A percentile compares a stretch with the other conserved stretches of the same genome.
Conservation (phyloP, 2,329 filamentous ascomycete genomes). For the Amauroascus verrucosus region DNA sequence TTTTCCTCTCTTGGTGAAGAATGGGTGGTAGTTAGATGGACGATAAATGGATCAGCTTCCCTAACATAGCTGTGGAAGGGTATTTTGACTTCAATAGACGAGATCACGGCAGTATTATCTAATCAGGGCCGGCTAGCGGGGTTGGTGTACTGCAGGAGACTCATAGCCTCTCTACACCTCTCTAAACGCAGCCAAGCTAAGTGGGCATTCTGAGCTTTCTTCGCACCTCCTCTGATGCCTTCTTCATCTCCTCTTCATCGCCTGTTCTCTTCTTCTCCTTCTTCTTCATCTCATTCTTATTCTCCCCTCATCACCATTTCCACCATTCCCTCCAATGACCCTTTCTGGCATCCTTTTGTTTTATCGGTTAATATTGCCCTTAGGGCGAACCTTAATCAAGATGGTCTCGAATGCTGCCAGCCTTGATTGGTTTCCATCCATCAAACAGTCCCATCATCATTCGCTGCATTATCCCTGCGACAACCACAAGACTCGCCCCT, state of each 20-base stretch:
- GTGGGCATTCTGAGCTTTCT: too few species aligned
- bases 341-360: background rate
- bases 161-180: too few species aligned
- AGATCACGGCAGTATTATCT: too few species aligned
- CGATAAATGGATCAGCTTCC: too few species aligned
- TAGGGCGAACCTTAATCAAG: background rate
- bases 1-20: too few species aligned
- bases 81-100: too few species aligned
- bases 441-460: background rate
- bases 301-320: background rate
- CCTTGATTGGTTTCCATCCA: conserved; percentile 6
- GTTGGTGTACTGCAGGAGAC: too few species aligned
- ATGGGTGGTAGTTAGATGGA: too few species aligned
- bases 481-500: background rate
- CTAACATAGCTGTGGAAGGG: too few species aligned
- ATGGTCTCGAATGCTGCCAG: background rate
- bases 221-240: too few species aligned
- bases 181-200: too few species aligned
- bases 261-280: background rate
- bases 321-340: background rate
- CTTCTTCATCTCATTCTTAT: background rate
- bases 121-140: too few species aligned
- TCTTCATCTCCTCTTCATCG: background rate
- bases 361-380: background rate
- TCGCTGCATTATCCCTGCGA: conserved; percentile 9